Evolutionary conservation across 192 early-diverging fungal species (phyloP), one percentile per base, ranked within the genome.

Genomic region (Coemansia sp.): DNA sequence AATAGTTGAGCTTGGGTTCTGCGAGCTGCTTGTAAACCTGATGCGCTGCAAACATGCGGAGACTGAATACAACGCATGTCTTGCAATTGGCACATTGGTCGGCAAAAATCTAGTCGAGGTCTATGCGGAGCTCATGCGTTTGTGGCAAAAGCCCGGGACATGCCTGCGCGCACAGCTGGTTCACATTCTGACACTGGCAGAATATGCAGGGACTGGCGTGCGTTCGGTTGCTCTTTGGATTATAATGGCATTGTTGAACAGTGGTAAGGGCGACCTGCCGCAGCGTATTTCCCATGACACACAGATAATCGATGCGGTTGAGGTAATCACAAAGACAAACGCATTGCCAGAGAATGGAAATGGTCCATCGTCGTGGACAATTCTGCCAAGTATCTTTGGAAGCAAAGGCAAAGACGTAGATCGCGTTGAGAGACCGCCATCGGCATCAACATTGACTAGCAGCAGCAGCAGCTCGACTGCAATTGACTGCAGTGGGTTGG

Each of bases 161-260:
- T 72, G 77, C 0, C 59, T 74, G 56, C 71, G 72, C 37, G 68
- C 47, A 8, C 70, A 65, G 10, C 51, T 74, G 13, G 48, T 61
- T 5, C 59, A 58, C 11, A 57, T 58, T 0, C 62, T 80, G 61
- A 42, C 62, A 0, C 22, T 47, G 41, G 32, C 68, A 4, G 77
- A 71, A 52, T 74, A 74, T 21, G 58, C 48, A 11, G 42, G 66
- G 3, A 61, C 71, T 12, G 49, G 65, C 19, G 62, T 74, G 42
- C 78, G 74, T 43, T 54, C 78, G 10, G 67, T 68, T 15, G 67
- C 71, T 15, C 40, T 81, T 19, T 81, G 78, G 78, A 41, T 74
- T 5, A 40, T 69, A 3, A 61, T 63, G 67, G 65, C 78, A 7
- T 51, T 81, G 46, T 39, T 81, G 60, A 62, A 49, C 54, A 67